A percentile compares a stretch with the other conserved stretches of the same genome.
Evolutionary conservation across 352 stramenopile species (phyloP).

Genomic region (Elongisporangium undulatum): DNA sequence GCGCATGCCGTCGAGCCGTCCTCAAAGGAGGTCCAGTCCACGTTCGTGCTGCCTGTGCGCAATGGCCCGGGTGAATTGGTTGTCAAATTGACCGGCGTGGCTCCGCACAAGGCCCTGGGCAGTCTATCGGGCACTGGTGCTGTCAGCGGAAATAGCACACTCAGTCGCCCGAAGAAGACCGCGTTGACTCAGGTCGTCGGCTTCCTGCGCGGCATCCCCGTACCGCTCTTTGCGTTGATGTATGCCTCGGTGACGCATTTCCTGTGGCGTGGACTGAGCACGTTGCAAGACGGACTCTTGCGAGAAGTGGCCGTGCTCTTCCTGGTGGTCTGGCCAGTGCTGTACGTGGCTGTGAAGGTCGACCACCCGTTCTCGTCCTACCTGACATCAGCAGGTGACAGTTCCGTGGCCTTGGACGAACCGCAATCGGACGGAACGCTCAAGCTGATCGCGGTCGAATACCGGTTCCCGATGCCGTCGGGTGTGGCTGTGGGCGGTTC

Average conservation of each 20-base stretch:
- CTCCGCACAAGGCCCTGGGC: constrained; percentile 34
- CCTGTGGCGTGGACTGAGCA: constrained; percentile 39
- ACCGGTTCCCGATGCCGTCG: constrained; percentile 35
- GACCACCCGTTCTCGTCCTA: constrained; percentile 68
- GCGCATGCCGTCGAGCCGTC: constrained; percentile 26
- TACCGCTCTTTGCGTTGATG: constrained; percentile 65
- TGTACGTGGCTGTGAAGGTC: constrained; percentile 69
- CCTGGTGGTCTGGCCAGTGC: constrained; percentile 51
- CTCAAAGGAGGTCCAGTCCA: constrained; percentile 32
- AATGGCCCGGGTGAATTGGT: constrained; percentile 59
- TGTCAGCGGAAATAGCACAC: neutral
- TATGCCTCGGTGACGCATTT: constrained; percentile 66
- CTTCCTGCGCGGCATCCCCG: constrained; percentile 39
- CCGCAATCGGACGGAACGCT: constrained; percentile 29
- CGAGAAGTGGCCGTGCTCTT: constrained; percentile 56
- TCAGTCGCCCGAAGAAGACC: constrained; percentile 6
- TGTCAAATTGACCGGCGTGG: constrained; percentile 47
- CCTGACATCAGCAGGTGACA: constrained; percentile 12
- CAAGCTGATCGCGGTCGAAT: constrained; percentile 75
- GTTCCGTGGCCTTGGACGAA: constrained; percentile 4
- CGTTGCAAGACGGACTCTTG: constrained; percentile 34
- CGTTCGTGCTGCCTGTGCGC: constrained; percentile 54
- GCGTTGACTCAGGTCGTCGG: constrained; percentile 35
- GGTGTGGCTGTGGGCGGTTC: neutral
- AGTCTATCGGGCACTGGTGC: constrained; percentile 28